Evolutionary conservation across 1,284 basidiomycete genomes (phyloP).

Genomic region (Cryptococcus jaspeensis): DNA sequence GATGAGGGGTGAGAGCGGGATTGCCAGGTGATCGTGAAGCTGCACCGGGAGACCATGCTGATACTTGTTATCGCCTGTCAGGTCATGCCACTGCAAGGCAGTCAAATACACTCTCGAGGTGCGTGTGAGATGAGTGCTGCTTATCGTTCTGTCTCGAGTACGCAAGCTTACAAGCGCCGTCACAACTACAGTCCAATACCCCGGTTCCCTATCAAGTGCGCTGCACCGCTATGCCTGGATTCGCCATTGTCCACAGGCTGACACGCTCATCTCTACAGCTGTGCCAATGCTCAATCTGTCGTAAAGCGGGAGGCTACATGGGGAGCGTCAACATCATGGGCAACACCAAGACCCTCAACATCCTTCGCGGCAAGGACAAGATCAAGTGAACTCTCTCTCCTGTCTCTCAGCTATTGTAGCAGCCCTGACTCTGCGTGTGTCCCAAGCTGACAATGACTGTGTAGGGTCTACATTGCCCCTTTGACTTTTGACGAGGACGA

Average conservation of each 20-base stretch:
- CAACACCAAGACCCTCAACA: conserved; percentile 43
- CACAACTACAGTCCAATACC: conserved; percentile 37
- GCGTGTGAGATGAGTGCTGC: no score
- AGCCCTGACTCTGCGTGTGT: neutral
- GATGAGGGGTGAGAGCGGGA: neutral
- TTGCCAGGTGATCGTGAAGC: neutral
- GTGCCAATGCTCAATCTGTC: conserved; percentile 51
- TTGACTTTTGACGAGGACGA: conserved; percentile 42
- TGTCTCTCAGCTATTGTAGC: neutral
- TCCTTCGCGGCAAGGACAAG: conserved; percentile 44
- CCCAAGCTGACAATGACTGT: neutral
- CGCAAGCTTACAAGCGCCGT: conserved; percentile 3
- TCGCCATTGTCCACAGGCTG: neutral
- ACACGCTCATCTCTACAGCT: conserved; percentile 17
- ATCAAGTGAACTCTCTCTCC: conserved; percentile 38
- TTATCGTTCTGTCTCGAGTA: no score
- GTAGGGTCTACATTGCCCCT: conserved; percentile 41
- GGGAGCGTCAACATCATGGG: conserved; percentile 51
- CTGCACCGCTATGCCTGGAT: neutral
- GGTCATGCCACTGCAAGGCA: conserved; percentile 49
- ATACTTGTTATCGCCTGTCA: conserved; percentile 11
- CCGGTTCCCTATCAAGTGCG: conserved; percentile 47
- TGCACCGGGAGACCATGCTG: neutral
- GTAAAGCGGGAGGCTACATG: conserved; percentile 51
- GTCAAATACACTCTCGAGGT: conserved; percentile 48